Evolutionary conservation across 148 eudicot species (phyloP), one percentile per base, ranked within the genome.

Genomic region (Salicornia ramosissima): DNA sequence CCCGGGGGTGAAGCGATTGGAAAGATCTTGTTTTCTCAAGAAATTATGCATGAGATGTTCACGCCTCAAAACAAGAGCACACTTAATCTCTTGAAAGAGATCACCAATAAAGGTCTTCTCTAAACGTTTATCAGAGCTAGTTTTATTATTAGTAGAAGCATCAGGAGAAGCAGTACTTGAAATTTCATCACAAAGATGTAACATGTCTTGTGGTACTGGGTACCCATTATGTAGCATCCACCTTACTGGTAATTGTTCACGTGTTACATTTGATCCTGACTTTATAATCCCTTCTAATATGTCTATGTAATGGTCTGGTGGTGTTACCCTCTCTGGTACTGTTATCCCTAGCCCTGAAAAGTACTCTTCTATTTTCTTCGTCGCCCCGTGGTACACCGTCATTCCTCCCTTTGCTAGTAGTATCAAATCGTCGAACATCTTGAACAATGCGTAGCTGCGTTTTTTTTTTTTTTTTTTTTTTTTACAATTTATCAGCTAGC

Each of bases 181-280:
- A 36, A 82, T 79, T 75, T 91, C 74, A 55, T 91, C 99, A 70
- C 92, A 89, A 42, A 68, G 79, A 42, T 84, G 85, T 66, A 91
- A 75, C 99, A 95, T 89, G 78, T 95, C 99, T 6, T 85, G 87
- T 24, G 99, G 99, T 10, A 95, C 99, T 1, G 88, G 70, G 73
- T 91, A 95, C 22, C 96, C 96, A 67, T 95, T 95, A 64, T 87
- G 91, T 72, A 95, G 87, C 99, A 95, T 95, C 99, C 99, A 95
- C 80, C 87, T 81, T 18, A 95, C 90, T 0, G 99, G 99, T 63
- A 95, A 90, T 75, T 95, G 96, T 75, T 95, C 84, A 46, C 78
- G 83, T 21, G 98, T 87, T 59, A 92, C 73, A 19, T 84, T 85
- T 1, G 84, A 70, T n/a, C 80, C 86, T 1, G 87, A 83, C 71